phyloP scores from a whole-genome alignment of 345 rosid species.

The Hibiscus trionum region DNA sequence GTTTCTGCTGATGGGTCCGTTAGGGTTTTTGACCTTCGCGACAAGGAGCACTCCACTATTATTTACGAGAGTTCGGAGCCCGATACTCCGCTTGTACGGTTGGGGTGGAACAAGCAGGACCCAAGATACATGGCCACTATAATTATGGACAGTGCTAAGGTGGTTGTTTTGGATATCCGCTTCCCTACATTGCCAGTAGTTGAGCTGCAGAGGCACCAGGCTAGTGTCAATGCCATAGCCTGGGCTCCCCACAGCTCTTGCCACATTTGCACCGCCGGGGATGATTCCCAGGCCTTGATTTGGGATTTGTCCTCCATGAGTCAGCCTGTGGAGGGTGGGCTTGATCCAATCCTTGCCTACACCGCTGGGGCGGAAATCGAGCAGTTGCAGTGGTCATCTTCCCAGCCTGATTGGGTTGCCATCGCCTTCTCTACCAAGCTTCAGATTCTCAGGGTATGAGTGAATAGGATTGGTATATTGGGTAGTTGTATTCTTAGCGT shows the following conservation, averaged over 20 bases:
- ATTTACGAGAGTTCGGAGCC: not conserved
- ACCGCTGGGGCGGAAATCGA: not conserved
- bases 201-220: not conserved
- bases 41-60: not conserved
- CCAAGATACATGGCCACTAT: not conserved
- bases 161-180: not conserved
- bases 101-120: not conserved
- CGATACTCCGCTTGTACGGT: not conserved
- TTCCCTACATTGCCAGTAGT: not conserved
- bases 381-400: not conserved
- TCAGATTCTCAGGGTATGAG: slow-evolving; percentile 92
- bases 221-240: not conserved
- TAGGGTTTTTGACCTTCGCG: not conserved
- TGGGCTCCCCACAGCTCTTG: not conserved
- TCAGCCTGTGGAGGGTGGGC: not conserved
- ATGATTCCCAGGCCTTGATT: not conserved
- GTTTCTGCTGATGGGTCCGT: not conserved
- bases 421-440: slow-evolving; percentile 89
- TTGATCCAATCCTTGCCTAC: not conserved
- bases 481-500: not conserved
- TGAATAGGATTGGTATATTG: not conserved
- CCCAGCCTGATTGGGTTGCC: slow-evolving; percentile 98
- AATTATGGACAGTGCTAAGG: not conserved
- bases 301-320: not conserved
- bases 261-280: not conserved